Conservation (phyloP, 352 stramenopile species). For the Phytophthora quininea region DNA sequence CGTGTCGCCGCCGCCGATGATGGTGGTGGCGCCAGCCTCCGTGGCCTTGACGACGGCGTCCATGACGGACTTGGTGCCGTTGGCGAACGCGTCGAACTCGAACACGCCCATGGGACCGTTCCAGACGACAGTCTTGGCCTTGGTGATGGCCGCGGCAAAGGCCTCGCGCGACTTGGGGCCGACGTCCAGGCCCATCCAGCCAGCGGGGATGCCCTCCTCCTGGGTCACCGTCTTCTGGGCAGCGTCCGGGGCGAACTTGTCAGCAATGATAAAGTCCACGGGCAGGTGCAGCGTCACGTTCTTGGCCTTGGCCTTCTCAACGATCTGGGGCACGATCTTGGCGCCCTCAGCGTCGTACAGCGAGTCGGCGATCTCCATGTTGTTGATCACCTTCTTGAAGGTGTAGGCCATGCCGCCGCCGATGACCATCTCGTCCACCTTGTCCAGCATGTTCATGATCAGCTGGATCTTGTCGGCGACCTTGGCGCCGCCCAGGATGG, state of each 20-base stretch:
- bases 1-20: slow-evolving; percentile 99
- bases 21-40: slow-evolving; percentile 93
- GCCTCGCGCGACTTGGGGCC: slow-evolving; percentile 92
- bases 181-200: slow-evolving; percentile 99
- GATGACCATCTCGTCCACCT: slow-evolving; percentile 98
- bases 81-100: slow-evolving; percentile 97
- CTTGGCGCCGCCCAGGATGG: slow-evolving; percentile 99
- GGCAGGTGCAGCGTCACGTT: slow-evolving; percentile 98
- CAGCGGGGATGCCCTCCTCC: slow-evolving; percentile 93
- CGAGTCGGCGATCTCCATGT: slow-evolving; percentile 95
- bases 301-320: slow-evolving; percentile 98
- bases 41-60: slow-evolving; percentile 96
- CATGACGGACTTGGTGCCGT: slow-evolving; percentile 96
- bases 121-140: slow-evolving; percentile 98
- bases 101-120: slow-evolving; percentile 99
- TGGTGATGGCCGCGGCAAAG: slow-evolving; percentile 81
- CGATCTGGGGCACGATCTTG: slow-evolving; percentile 91
- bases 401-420: slow-evolving; percentile 99
- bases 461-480: slow-evolving; percentile 99
- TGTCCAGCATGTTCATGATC: slow-evolving; percentile 99
- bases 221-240: slow-evolving; percentile 90
- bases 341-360: slow-evolving; percentile 91
- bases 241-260: slow-evolving; percentile 97
- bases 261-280: slow-evolving; percentile 97
- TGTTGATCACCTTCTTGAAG: slow-evolving; percentile 99